Conservation (phyloP, 352 stramenopile genomes). For the Pythium volutum region DNA sequence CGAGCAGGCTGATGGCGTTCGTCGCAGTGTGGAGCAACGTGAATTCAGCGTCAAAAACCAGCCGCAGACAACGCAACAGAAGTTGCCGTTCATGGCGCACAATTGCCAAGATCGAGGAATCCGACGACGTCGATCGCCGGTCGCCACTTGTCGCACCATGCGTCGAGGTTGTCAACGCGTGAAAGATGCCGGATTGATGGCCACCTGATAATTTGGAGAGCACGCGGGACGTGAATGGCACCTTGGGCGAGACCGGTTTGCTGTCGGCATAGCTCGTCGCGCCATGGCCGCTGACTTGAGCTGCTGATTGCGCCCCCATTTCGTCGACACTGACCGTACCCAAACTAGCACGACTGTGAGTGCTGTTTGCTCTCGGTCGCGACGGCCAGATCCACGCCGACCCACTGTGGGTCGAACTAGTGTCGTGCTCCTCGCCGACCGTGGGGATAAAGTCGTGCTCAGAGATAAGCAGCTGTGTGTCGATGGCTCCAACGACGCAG, state of each 20-base stretch:
- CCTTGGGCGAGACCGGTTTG: conserved; percentile 29
- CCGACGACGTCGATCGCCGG: conserved; percentile 10
- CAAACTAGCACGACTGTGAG: not conserved
- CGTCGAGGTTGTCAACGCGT: conserved; percentile 35
- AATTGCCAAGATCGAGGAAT: not conserved
- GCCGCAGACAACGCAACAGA: conserved; percentile 39
- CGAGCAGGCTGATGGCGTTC: conserved; percentile 56
- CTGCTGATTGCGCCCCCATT: not conserved
- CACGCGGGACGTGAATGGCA: conserved; percentile 69
- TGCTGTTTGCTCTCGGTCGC: conserved; percentile 11
- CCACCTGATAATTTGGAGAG: conserved; percentile 58
- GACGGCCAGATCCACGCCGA: conserved; percentile 22
- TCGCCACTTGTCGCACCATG: conserved; percentile 13
- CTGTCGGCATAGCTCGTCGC: conserved; percentile 4
- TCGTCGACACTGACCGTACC: conserved; percentile 12
- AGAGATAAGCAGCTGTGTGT: conserved; percentile 45
- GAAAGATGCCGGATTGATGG: conserved; percentile 57
- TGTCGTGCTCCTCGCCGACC: not conserved
- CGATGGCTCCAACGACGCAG: conserved; percentile 57
- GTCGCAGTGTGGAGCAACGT: conserved; percentile 50
- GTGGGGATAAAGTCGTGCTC: conserved; percentile 45
- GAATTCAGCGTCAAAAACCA: conserved; percentile 63
- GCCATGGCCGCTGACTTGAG: conserved; percentile 11
- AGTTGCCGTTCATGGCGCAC: conserved; percentile 28
- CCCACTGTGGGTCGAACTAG: conserved; percentile 9